These are phyloP conservation scores for Sclerospora graminicola DNA, from an alignment of 352 stramenopile genomes.

Conservation along the genomic window DNA sequence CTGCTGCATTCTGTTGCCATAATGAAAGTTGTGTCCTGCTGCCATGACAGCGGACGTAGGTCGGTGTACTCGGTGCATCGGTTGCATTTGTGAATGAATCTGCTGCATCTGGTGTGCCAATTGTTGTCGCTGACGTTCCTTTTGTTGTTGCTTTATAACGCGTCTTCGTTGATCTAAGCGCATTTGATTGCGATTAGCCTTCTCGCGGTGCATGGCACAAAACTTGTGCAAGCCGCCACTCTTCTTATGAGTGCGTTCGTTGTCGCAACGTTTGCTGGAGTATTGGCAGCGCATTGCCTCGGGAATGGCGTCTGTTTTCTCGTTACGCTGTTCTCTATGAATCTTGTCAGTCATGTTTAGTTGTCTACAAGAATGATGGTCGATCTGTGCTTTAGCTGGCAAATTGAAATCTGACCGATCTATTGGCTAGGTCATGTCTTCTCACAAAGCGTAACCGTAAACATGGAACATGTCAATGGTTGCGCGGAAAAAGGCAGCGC, in stretches of 20 bases:
- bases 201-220: constrained; percentile 56
- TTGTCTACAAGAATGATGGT: constrained; percentile 1
- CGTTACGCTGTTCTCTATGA: background rate
- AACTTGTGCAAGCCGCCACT: constrained; percentile 65
- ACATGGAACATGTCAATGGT: constrained; percentile 1
- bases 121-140: constrained; percentile 29
- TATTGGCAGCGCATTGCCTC: constrained; percentile 54
- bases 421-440: too few relatives aligned
- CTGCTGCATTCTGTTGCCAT: constrained; percentile 10
- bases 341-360: too few relatives aligned
- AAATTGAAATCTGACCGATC: constrained; percentile 21
- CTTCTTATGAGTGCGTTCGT: constrained; percentile 47
- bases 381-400: constrained; percentile 11
- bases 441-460: constrained; percentile 6
- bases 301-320: constrained; percentile 8
- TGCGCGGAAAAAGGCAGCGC: background rate
- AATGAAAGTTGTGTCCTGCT: constrained; percentile 24
- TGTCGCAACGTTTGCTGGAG: constrained; percentile 57
- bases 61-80: constrained; percentile 11
- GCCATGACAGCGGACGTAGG: constrained; percentile 14
- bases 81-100: constrained; percentile 18
- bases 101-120: constrained; percentile 23
- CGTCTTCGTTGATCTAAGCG: constrained; percentile 47
- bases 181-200: constrained; percentile 72
- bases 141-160: constrained; percentile 40